Percentiles rank a stretch among this genome's conserved stretches.
Conservation (phyloP, 2,329 filamentous ascomycete species). For the Fusarium algeriense region DNA sequence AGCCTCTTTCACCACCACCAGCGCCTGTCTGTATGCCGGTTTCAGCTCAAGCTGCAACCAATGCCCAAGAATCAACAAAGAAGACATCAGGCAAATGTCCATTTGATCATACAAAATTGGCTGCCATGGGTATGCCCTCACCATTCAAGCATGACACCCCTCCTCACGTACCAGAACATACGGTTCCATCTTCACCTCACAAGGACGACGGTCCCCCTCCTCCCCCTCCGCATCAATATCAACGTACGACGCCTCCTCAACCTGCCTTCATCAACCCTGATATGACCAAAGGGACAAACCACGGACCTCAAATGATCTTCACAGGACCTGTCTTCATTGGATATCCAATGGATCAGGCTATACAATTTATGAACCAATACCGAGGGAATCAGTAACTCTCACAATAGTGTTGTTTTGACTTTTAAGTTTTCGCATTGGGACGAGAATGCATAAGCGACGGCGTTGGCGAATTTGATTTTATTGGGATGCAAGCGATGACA, state of each 20-base stretch:
- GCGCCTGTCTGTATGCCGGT: slow-evolving; percentile 66
- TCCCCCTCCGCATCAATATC: slow-evolving; percentile 13
- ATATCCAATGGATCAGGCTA: slow-evolving; percentile 86
- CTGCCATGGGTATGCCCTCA: slow-evolving; percentile 49
- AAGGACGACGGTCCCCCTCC: slow-evolving; percentile 41
- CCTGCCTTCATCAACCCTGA: slow-evolving; percentile 67
- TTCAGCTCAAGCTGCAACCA: slow-evolving; percentile 46
- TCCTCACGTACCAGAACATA: slow-evolving; percentile 18
- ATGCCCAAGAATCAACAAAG: slow-evolving; percentile 44
- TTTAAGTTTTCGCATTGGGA: slow-evolving; percentile 21
- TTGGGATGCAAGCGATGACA: slow-evolving; percentile 33
- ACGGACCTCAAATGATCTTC: slow-evolving; percentile 80
- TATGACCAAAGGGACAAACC: slow-evolving; percentile 49
- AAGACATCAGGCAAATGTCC: slow-evolving; percentile 65
- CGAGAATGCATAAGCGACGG: slow-evolving; percentile 48
- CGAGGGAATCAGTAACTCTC: slow-evolving; percentile 49
- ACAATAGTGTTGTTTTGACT: slow-evolving; percentile 22
- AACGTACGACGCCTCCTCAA: slow-evolving; percentile 48
- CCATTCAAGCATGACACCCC: slow-evolving; percentile 30
- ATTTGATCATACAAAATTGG: slow-evolving; percentile 65
- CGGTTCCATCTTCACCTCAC: slow-evolving; percentile 33
- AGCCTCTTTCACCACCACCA: slow-evolving; percentile 68
- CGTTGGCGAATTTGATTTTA: slow-evolving; percentile 41
- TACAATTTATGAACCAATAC: slow-evolving; percentile 76
- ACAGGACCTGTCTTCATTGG: slow-evolving; percentile 95